Evolutionary conservation across 305 asterid species (phyloP).

Genomic region (Solanum aculeatissimum): DNA sequence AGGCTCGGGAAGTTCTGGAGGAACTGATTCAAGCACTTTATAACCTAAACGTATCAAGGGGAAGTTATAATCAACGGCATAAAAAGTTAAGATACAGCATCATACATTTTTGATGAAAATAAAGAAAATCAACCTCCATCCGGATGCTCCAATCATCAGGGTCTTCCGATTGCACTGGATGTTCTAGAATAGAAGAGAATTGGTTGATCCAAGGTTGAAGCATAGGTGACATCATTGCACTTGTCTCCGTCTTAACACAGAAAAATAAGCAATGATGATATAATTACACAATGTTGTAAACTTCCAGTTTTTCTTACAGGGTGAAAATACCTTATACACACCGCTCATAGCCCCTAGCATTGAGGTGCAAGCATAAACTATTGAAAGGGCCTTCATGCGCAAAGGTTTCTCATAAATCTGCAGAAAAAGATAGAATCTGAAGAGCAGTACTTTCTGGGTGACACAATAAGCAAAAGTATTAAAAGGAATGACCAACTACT

Average conservation of each 20-base stretch:
- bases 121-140: constrained; percentile 62
- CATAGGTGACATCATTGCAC: constrained; percentile 64
- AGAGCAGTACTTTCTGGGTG: neutral
- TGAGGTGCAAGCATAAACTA: constrained; percentile 74
- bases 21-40: constrained; percentile 91
- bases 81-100: neutral
- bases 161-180: constrained; percentile 84
- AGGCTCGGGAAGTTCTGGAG: constrained; percentile 69
- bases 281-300: neutral
- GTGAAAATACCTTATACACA: constrained; percentile 63
- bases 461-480: neutral
- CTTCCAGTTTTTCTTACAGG: neutral
- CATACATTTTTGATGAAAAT: neutral
- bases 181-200: constrained; percentile 49
- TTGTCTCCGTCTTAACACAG: constrained; percentile 59
- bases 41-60: constrained; percentile 35
- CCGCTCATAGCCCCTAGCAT: constrained; percentile 86
- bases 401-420: constrained; percentile 30
- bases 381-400: constrained; percentile 71
- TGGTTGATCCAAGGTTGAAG: constrained; percentile 85
- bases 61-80: neutral
- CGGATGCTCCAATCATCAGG: constrained; percentile 97
- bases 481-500: neutral
- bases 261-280: neutral
- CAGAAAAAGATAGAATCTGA: neutral